Conservation (phyloP, 1,284 basidiomycete species). For the Salmacisia buchloeana region DNA sequence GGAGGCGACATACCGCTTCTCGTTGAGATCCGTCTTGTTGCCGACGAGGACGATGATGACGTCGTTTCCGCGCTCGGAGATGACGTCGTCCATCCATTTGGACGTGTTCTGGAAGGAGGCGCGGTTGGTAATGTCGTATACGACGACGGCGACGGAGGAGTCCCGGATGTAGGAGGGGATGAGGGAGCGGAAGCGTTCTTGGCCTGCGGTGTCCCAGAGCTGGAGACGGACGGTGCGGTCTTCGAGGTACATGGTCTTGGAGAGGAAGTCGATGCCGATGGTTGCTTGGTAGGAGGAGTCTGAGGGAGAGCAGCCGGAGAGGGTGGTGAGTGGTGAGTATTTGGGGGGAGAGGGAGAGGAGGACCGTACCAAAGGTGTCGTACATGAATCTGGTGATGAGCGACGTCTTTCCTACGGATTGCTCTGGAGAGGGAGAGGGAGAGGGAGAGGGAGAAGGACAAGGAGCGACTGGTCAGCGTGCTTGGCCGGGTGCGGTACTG, state of each 20-base stretch:
- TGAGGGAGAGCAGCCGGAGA: neutral
- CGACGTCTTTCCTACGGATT: slow-evolving; percentile 63
- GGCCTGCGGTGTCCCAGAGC: slow-evolving; percentile 94
- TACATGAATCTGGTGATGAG: slow-evolving; percentile 96
- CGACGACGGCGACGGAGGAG: slow-evolving; percentile 95
- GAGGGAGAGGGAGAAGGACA: too few species aligned
- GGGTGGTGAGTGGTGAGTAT: neutral
- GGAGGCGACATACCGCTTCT: slow-evolving; percentile 39
- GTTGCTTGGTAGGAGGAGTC: slow-evolving; percentile 99
- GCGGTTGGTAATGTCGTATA: slow-evolving; percentile 97
- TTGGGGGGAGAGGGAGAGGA: neutral
- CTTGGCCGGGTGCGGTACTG: too few species aligned
- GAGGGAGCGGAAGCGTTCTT: slow-evolving; percentile 95
- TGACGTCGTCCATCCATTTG: slow-evolving; percentile 99
- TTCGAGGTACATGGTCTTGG: slow-evolving; percentile 99
- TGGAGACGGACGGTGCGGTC: slow-evolving; percentile 96
- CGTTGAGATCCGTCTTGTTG: slow-evolving; percentile 82
- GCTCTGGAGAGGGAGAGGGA: slow-evolving; percentile 7
- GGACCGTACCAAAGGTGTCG: slow-evolving; percentile 76
- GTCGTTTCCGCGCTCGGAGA: slow-evolving; percentile 93
- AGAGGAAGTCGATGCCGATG: slow-evolving; percentile 98
- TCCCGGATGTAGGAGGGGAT: slow-evolving; percentile 99
- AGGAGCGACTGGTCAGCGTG: neutral
- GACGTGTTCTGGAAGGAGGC: slow-evolving; percentile 93
- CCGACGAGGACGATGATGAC: slow-evolving; percentile 98